Evolutionary conservation across 73 alveolate species (phyloP), one percentile per base, ranked within the genome.

Genomic region (Paraurostyla sp.): DNA sequence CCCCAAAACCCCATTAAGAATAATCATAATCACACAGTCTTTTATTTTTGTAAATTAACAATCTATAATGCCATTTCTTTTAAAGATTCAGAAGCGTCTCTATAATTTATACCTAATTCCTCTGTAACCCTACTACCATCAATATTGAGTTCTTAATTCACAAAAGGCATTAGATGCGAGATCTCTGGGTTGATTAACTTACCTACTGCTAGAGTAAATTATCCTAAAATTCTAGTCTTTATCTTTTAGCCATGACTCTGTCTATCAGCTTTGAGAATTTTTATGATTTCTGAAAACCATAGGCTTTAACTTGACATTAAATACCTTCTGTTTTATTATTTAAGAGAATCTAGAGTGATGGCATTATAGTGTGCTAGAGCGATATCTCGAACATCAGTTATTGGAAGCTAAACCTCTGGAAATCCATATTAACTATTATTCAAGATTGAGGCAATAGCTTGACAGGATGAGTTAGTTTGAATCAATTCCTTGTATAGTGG

Each of bases 1-100:
- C 87, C 87, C 87, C 87, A 75, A 75, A 75, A 75, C 87, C 87
- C 87, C 87, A 23, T 7, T 75, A 23, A 30, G 29, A 45, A 11
- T 32, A 4, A 18, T 22, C 11, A 35, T 41, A 18, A 9, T 69
- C 4, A 69, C 13, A 35, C 38, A 43, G 16, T 62, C 20, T 43
- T 43, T 50, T 73, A 13, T 13, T 69, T 43, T 71, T 73, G 18
- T 29, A 73, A 43, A 6, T 43, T 73, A 13, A 73, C 87, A 45
- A 73, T 73, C 50, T 73, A 6, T 2, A 25, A 13, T 3, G 87
- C 87, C 87, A 73, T 73, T 27, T 73, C 87, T 27, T 36, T 73
- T 48, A 73, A 6, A 0, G 73, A 48, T 23, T 48, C 29, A 9
- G 29, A 50, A 0, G 27, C 52, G 7, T n/a, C 7, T 23, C 71